phyloP scores from a whole-genome alignment of 2,329 filamentous ascomycete genomes.

The Fusarium succisae region DNA sequence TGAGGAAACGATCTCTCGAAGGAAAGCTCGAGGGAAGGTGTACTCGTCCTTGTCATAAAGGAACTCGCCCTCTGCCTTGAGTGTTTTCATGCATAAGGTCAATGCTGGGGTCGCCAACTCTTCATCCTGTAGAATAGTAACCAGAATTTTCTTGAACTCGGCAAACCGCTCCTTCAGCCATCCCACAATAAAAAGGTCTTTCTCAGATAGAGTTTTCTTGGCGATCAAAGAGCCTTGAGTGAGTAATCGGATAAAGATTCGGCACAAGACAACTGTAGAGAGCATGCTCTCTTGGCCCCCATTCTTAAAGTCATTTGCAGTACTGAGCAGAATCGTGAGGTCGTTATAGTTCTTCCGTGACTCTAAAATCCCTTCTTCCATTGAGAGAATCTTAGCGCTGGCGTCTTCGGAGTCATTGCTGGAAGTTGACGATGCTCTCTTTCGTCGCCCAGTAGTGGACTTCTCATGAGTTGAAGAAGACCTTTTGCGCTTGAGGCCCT shows the following conservation, averaged over 20 bases:
- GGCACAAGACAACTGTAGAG: conserved; percentile 82
- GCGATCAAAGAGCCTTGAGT: conserved; percentile 75
- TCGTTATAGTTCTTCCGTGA: conserved; percentile 94
- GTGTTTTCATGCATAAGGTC: conserved; percentile 81
- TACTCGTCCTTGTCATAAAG: conserved; percentile 69
- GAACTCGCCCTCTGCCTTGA: conserved; percentile 80
- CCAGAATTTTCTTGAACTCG: conserved; percentile 73
- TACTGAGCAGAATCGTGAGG: conserved; percentile 76
- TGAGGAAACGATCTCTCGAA: conserved; percentile 70
- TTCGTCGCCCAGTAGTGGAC: conserved; percentile 61
- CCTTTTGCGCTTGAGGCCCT: conserved; percentile 63
- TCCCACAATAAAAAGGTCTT: conserved; percentile 76
- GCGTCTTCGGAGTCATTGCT: conserved; percentile 61
- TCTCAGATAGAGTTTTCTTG: conserved; percentile 72
- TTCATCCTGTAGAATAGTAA: conserved; percentile 69
- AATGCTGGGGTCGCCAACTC: conserved; percentile 75
- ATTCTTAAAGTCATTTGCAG: conserved; percentile 57
- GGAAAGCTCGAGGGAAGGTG: conserved; percentile 74
- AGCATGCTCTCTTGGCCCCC: conserved; percentile 66
- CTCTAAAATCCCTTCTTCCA: conserved; percentile 84
- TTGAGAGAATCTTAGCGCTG: conserved; percentile 73
- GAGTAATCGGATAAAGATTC: conserved; percentile 84
- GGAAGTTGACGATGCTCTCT: conserved; percentile 55
- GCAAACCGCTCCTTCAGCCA: conserved; percentile 82
- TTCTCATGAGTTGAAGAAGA: conserved; percentile 54